phyloP scores from a whole-genome alignment of 2,329 filamentous ascomycete species.

The Metarhizium rileyi region DNA sequence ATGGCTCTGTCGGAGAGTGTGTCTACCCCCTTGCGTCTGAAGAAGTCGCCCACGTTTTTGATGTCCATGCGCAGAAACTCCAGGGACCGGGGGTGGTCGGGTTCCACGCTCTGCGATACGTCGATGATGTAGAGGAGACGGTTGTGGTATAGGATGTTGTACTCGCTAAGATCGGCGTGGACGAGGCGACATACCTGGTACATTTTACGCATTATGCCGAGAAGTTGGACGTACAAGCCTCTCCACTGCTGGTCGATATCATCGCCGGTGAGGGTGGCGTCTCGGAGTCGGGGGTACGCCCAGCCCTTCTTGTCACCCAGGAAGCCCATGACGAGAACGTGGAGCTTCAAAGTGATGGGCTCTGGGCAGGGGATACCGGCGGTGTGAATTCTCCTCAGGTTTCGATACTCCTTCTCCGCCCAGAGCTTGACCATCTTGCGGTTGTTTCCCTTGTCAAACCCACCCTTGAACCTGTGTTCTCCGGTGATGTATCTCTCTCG shows the following conservation, averaged over 20 bases:
- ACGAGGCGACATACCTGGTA: conserved; percentile 89
- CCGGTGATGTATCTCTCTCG: conserved; percentile 91
- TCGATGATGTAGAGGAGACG: conserved; percentile 86
- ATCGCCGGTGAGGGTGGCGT: conserved; percentile 64
- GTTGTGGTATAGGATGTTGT: conserved; percentile 89
- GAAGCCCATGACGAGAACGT: conserved; percentile 93
- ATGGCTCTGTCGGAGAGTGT: conserved; percentile 68
- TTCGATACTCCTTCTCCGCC: conserved; percentile 98
- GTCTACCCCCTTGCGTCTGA: conserved; percentile 75
- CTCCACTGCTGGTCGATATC: conserved; percentile 66
- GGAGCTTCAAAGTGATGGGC: conserved; percentile 79
- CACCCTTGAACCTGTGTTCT: conserved; percentile 82
- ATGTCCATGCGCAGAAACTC: conserved; percentile 98
- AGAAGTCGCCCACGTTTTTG: conserved; percentile 93
- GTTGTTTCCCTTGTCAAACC: conserved; percentile 91
- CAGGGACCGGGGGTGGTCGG: conserved; percentile 83
- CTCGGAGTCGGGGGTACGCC: conserved; percentile 79
- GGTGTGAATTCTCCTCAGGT: conserved; percentile 72
- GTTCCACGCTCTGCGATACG: conserved; percentile 94
- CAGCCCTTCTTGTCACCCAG: conserved; percentile 79
- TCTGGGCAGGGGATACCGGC: conserved; percentile 87
- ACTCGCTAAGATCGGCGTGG: conserved; percentile 94
- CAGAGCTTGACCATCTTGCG: conserved; percentile 96
- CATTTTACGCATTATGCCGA: conserved; percentile 84
- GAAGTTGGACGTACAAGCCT: conserved; percentile 68